Base-by-base conservation (phyloP, 2,329 filamentous ascomycete genomes). In the Echinosphaeria canescens region DNA sequence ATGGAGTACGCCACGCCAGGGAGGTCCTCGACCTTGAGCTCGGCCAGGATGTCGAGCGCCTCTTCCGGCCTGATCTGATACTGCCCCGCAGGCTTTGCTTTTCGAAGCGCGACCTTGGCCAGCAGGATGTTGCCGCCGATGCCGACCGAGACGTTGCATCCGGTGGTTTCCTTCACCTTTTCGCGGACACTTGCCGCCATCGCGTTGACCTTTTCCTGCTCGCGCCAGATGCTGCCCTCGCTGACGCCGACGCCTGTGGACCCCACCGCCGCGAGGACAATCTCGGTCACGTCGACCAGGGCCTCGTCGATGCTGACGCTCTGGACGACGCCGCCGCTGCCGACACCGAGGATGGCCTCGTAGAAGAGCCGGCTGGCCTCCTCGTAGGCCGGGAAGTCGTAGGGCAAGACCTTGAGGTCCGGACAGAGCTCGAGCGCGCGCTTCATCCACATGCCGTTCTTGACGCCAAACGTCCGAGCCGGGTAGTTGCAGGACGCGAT, bases 361-460 rank as follows among this genome's bases (percentile, higher is more conserved):
- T 98, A 98, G 38, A 98, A 98, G 3, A 68, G 59, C 29, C 67
- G 63, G 41, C 88, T 98, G 2, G 84, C 81, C 31, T 84, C 75
- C 53, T 98, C 88, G 37, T 98, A 98, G 0, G 72, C 85, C 2
- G 78, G 74, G 42, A 95, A 98, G 41, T 98, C 84, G 39, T 98
- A 98, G 0, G 84, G 79, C n/a, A 98, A 44, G 2, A 95, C 72
- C 37, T 90, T 82, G 12, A 98, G 55, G 13, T 81, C 68, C 1
- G 85, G 74, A 41, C 82, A 98, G 12, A 88, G 47, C 36, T 88
- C 74, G 31, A 75, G 58, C 0, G 88, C 88, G 18, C 64, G 62
- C 44, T 85, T 90, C 85, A 98, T 95, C 88, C 90, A 98, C 88
- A 95, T 98, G 20, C 90, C 90, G 38, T 98, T 98, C 43, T 84